These are phyloP conservation scores for Phytophthora aleatoria DNA, from an alignment of 352 stramenopile genomes.

Conservation along the genomic window DNA sequence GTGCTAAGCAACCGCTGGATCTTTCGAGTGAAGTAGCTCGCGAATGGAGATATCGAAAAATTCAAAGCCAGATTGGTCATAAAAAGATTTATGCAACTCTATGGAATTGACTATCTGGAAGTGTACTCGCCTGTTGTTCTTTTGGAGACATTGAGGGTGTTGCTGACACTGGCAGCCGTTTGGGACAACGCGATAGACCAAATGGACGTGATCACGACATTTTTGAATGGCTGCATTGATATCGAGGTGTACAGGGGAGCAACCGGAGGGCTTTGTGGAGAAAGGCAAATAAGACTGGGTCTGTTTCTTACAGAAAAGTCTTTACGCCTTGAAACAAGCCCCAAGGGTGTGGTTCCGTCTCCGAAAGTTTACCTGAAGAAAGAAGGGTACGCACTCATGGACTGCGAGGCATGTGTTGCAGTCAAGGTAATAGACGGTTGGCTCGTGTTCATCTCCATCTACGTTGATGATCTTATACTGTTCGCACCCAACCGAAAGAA, in stretches of 20 bases:
- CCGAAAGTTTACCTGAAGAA: slow-evolving; percentile 19
- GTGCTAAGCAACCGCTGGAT: too few species aligned
- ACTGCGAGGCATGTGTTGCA: slow-evolving; percentile 27
- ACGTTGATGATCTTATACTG: slow-evolving; percentile 32
- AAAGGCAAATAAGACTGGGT: not conserved
- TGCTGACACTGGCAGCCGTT: not conserved
- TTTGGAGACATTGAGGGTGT: not conserved
- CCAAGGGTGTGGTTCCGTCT: slow-evolving; percentile 30
- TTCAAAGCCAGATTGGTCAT: too few species aligned
- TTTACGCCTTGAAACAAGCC: slow-evolving; percentile 17
- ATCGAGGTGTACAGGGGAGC: not conserved
- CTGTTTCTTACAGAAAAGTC: not conserved
- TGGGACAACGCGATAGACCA: not conserved
- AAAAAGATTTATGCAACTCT: not conserved
- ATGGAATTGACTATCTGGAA: not conserved
- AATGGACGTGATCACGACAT: not conserved
- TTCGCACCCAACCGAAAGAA: slow-evolving; percentile 21
- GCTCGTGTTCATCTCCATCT: slow-evolving; percentile 27
- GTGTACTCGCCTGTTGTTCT: not conserved
- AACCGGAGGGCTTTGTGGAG: not conserved
- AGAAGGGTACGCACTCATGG: slow-evolving; percentile 20
- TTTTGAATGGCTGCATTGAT: not conserved
- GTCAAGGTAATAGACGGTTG: slow-evolving; percentile 17
- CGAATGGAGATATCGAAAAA: too few species aligned
- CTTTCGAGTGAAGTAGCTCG: too few species aligned